Conservation (phyloP, 768 basidiomycete genomes). For the Termitomyces titanicus region DNA sequence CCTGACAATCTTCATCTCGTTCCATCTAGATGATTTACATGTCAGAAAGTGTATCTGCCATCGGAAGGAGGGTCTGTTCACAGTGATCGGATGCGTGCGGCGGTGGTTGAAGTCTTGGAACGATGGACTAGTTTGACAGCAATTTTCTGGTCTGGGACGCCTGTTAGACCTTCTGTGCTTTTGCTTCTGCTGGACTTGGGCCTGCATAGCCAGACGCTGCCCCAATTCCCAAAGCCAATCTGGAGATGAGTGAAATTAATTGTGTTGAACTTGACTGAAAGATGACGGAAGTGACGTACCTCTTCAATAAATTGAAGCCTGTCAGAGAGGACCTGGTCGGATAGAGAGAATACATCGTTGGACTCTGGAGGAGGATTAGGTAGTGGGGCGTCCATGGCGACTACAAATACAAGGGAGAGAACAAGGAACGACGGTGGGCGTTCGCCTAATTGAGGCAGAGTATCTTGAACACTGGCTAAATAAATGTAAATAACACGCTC, state of each 20-base stretch:
- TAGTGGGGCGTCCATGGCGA: constrained; percentile 34
- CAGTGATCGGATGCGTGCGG: constrained; percentile 86
- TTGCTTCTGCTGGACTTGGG: constrained; percentile 46
- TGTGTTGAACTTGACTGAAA: background rate
- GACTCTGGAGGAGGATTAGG: constrained; percentile 29
- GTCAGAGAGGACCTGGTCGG: constrained; percentile 68
- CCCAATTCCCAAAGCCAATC: constrained; percentile 94
- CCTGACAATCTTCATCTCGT: constrained; percentile 95
- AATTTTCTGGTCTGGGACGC: constrained; percentile 50
- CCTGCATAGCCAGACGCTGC: constrained; percentile 79
- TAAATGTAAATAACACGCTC: constrained; percentile 29
- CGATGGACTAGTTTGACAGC: constrained; percentile 95
- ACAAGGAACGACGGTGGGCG: constrained; percentile 15
- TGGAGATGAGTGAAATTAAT: constrained; percentile 25
- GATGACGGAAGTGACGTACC: constrained; percentile 32
- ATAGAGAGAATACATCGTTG: constrained; percentile 70
- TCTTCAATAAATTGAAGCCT: constrained; percentile 74
- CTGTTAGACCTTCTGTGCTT: constrained; percentile 29
- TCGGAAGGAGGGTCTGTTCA: constrained; percentile 33
- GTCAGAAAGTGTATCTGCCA: background rate
- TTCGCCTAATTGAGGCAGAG: constrained; percentile 12
- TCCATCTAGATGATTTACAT: constrained; percentile 60
- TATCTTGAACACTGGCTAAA: constrained; percentile 37
- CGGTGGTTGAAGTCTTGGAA: constrained; percentile 78
- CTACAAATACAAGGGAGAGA: constrained; percentile 50